Evolutionary conservation across 2,329 filamentous ascomycete genomes (phyloP).

Genomic region (Cryphonectria carpinicola): DNA sequence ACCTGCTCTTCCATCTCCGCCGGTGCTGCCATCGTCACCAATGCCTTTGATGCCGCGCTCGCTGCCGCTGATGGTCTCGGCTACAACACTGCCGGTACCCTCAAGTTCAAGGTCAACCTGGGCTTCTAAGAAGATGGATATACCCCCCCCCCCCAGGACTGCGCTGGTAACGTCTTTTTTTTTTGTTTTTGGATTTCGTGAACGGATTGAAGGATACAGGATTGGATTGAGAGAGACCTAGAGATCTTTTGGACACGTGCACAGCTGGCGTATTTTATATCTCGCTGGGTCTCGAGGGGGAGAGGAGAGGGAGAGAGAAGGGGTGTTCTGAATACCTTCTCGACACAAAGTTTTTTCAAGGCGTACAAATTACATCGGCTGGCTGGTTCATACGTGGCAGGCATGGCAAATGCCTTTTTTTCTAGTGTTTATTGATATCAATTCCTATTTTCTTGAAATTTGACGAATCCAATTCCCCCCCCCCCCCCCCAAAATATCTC

Average conservation of each 20-base stretch:
- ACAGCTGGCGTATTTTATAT: slow-evolving; percentile 11
- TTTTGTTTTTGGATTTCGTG: not conserved
- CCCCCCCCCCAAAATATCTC: no score
- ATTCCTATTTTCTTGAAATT: slow-evolving; percentile 7
- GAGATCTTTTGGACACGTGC: slow-evolving; percentile 5
- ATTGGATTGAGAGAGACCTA: slow-evolving; percentile 18
- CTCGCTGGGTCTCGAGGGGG: slow-evolving; percentile 11
- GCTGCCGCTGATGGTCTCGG: slow-evolving; percentile 41
- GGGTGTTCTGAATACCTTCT: slow-evolving; percentile 9
- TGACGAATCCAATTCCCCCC: not conserved
- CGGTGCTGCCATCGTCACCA: slow-evolving; percentile 35
- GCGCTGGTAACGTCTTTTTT: slow-evolving; percentile 6
- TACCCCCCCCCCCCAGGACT: not conserved
- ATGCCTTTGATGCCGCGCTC: slow-evolving; percentile 42
- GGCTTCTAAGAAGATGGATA: slow-evolving; percentile 13
- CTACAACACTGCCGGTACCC: slow-evolving; percentile 18
- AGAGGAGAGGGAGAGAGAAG: slow-evolving; percentile 3
- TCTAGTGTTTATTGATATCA: slow-evolving; percentile 29
- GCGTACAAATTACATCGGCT: slow-evolving; percentile 29
- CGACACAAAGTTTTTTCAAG: slow-evolving; percentile 26
- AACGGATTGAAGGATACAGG: not conserved
- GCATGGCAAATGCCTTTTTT: slow-evolving; percentile 21
- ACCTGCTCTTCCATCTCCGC: slow-evolving; percentile 40
- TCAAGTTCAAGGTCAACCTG: slow-evolving; percentile 28
- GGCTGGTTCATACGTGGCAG: slow-evolving; percentile 25